These are phyloP conservation scores for Onygenales sp. DNA, from an alignment of 2,329 filamentous ascomycete species.

Conservation along the genomic window DNA sequence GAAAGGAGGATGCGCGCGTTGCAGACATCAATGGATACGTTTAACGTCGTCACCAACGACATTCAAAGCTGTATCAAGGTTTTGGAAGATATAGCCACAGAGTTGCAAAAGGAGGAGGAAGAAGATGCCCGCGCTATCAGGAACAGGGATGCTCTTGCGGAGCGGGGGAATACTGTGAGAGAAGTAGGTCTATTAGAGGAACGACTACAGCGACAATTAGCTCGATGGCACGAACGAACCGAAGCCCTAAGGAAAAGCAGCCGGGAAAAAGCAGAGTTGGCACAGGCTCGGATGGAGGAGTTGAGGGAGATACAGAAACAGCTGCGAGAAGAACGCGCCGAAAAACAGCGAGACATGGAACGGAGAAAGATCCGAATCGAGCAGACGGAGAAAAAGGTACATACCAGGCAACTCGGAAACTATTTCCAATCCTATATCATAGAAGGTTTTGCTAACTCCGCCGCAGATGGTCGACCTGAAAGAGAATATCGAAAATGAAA, in stretches of 20 bases:
- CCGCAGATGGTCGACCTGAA: constrained; percentile 89
- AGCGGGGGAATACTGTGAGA: constrained; percentile 78
- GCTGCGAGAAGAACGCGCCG: constrained; percentile 72
- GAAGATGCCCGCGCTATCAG: constrained; percentile 69
- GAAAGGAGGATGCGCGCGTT: constrained; percentile 81
- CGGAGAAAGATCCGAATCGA: constrained; percentile 86
- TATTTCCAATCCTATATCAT: not conserved
- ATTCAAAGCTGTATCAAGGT: constrained; percentile 82
- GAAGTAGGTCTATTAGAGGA: constrained; percentile 86
- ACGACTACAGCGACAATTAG: constrained; percentile 71
- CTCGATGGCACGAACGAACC: constrained; percentile 78
- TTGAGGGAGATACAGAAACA: constrained; percentile 68
- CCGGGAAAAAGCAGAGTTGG: constrained; percentile 68
- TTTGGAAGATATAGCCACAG: constrained; percentile 75
- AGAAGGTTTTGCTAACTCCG: not conserved
- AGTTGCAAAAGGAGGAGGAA: constrained; percentile 84
- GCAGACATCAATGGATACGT: constrained; percentile 86
- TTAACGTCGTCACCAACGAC: constrained; percentile 72
- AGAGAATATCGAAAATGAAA: constrained; percentile 92
- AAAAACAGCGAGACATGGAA: constrained; percentile 89
- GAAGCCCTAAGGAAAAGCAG: constrained; percentile 74
- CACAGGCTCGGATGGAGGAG: constrained; percentile 84
- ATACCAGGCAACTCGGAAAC: constrained; percentile 17
- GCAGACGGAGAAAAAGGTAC: constrained; percentile 96
- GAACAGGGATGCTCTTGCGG: constrained; percentile 78